phyloP scores from a whole-genome alignment of 495 filamentous ascomycete species.

The Astrocystis sublimbata region DNA sequence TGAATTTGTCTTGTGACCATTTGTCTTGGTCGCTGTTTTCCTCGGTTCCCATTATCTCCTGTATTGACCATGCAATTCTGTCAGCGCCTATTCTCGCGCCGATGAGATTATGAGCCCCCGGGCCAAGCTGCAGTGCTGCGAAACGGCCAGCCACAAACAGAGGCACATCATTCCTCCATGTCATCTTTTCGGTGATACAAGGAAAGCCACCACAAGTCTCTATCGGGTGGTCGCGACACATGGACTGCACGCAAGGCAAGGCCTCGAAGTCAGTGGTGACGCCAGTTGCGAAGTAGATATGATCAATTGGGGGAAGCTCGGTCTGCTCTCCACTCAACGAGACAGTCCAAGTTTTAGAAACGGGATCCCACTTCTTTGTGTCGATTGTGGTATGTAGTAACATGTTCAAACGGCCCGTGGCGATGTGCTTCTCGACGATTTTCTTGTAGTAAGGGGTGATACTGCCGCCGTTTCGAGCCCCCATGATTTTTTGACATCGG shows the following conservation, averaged over 20 bases:
- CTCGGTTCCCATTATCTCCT: slow-evolving; percentile 43
- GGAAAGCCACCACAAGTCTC: slow-evolving; percentile 55
- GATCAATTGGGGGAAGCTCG: slow-evolving; percentile 56
- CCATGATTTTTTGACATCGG: slow-evolving; percentile 55
- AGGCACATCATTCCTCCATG: slow-evolving; percentile 59
- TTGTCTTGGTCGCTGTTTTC: slow-evolving; percentile 25
- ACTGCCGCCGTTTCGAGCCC: slow-evolving; percentile 62
- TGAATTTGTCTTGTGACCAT: slow-evolving; percentile 26
- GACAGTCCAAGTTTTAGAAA: slow-evolving; percentile 50
- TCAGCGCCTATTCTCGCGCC: slow-evolving; percentile 65
- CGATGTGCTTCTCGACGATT: slow-evolving; percentile 52
- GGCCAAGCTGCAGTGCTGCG: slow-evolving; percentile 59
- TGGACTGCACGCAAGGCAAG: slow-evolving; percentile 51
- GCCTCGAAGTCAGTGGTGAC: slow-evolving; percentile 50
- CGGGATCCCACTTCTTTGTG: slow-evolving; percentile 26
- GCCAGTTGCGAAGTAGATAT: slow-evolving; percentile 66
- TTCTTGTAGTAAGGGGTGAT: slow-evolving; percentile 61
- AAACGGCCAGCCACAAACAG: slow-evolving; percentile 62
- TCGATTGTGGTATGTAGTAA: slow-evolving; percentile 52
- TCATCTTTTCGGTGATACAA: slow-evolving; percentile 60
- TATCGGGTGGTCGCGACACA: slow-evolving; percentile 56
- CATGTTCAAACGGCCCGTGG: slow-evolving; percentile 46
- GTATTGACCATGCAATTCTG: slow-evolving; percentile 60
- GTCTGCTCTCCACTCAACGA: slow-evolving; percentile 50
- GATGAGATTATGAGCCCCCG: slow-evolving; percentile 62